Percentiles rank a stretch among this genome's conserved stretches.
These are phyloP conservation scores for Ampelocalamus luodianensis DNA, from an alignment of 176 grass and related monocot genomes.

Conservation along the genomic window DNA sequence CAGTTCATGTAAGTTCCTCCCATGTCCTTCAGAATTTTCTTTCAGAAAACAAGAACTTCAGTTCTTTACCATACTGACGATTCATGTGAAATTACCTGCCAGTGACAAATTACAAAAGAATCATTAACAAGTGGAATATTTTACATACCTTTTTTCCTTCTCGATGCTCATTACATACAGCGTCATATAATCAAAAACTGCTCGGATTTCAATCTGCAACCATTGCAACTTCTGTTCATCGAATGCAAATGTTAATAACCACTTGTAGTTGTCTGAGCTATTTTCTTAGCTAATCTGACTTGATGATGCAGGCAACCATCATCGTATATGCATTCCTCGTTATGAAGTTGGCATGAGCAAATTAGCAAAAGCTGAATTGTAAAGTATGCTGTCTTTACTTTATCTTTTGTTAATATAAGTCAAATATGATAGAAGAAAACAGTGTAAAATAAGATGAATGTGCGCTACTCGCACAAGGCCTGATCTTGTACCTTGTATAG, in stretches of 20 bases:
- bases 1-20: slow-evolving; percentile 73
- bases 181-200: background rate
- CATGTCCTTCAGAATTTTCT: background rate
- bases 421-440: too few species aligned
- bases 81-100: background rate
- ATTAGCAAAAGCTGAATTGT: too few species aligned
- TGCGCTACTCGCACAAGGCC: too few species aligned
- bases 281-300: slow-evolving; percentile 20
- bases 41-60: background rate
- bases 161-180: background rate
- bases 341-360: slow-evolving; percentile 34
- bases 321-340: slow-evolving; percentile 29
- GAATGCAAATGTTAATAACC: background rate
- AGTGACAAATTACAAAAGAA: background rate
- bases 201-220: background rate
- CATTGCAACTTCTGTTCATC: background rate
- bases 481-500: too few species aligned
- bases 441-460: too few species aligned
- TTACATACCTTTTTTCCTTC: background rate
- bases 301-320: slow-evolving; percentile 51
- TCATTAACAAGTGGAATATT: background rate
- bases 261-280: background rate
- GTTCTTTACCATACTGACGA: background rate
- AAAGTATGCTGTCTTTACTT: too few species aligned
- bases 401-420: too few species aligned